Evolutionary conservation across 2,329 filamentous ascomycete genomes (phyloP).

Genomic region (Aspergillus spinulosporus): DNA sequence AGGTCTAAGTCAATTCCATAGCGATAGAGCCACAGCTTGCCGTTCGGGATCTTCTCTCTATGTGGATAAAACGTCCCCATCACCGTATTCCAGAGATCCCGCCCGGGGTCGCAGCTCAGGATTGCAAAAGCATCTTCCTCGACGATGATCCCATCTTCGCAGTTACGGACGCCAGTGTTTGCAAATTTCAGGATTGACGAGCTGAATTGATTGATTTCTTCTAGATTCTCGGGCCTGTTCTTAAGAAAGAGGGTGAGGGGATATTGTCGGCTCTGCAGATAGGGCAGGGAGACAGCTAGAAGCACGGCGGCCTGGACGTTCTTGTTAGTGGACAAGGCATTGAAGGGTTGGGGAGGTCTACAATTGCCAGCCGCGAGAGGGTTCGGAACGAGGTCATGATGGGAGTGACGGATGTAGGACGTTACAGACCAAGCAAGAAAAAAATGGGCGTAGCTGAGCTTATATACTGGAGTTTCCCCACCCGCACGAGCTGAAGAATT

Average conservation of each 20-base stretch:
- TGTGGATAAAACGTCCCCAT: conserved; percentile 20
- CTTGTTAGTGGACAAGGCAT: not conserved
- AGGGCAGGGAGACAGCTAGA: conserved; percentile 1
- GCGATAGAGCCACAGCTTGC: conserved; percentile 11
- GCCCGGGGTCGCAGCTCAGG: conserved; percentile 13
- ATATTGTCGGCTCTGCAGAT: not conserved
- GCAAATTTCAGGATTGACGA: conserved; percentile 12
- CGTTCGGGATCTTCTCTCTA: conserved; percentile 16
- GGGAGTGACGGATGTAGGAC: not conserved
- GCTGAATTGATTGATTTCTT: conserved; percentile 11
- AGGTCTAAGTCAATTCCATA: not conserved
- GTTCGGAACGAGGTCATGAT: not conserved
- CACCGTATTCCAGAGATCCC: conserved; percentile 17
- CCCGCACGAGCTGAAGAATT: not conserved
- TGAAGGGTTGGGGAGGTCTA: not conserved
- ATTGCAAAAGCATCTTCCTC: conserved; percentile 12
- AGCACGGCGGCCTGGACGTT: not conserved
- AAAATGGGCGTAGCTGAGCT: not conserved
- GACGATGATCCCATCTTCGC: conserved; percentile 18
- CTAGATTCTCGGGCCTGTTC: conserved; percentile 17
- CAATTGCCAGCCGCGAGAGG: not conserved
- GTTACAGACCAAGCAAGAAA: not conserved
- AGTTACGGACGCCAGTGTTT: conserved; percentile 19
- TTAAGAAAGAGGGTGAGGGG: conserved; percentile 9
- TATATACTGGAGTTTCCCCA: not conserved